A percentile compares a stretch with the other conserved stretches of the same genome.
These are phyloP conservation scores for Capronia coronata DNA, from an alignment of 2,329 filamentous ascomycete genomes.

Conservation along the genomic window DNA sequence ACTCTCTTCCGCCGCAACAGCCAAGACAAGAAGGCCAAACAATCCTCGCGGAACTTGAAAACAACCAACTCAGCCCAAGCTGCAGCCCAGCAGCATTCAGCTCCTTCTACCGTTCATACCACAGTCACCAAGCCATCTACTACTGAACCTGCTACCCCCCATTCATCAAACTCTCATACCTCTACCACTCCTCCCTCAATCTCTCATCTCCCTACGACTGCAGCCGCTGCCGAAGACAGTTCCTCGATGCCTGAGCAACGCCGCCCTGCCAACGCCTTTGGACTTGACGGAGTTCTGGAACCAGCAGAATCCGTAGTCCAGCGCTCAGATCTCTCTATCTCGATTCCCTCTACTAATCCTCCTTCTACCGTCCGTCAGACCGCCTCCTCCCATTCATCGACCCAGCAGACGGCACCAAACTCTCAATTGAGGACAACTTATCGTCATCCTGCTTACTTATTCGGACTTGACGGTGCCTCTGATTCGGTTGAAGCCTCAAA, in stretches of 20 bases:
- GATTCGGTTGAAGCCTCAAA: neutral
- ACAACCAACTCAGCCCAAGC: neutral
- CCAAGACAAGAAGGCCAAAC: constrained; percentile 9
- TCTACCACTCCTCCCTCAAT: neutral
- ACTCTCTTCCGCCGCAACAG: constrained; percentile 17
- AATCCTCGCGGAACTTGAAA: neutral
- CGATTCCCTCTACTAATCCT: neutral
- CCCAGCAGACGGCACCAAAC: no score
- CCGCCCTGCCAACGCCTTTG: no score
- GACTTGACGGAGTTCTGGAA: no score
- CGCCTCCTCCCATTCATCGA: no score
- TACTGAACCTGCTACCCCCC: neutral
- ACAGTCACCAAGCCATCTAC: neutral
- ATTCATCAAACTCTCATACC: neutral
- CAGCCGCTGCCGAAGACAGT: no score
- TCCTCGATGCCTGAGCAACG: no score
- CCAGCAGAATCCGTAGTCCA: neutral
- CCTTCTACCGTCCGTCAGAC: no score
- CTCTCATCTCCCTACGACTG: no score
- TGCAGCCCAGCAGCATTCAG: neutral
- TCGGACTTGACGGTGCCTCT: constrained; percentile 20
- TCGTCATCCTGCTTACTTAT: neutral
- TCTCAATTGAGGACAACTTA: no score
- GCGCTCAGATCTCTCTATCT: no score
- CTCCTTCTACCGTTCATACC: neutral